Evolutionary conservation across 2,329 filamentous ascomycete genomes (phyloP), one percentile per base, ranked within the genome.

Genomic region (Aspergillus sp.): DNA sequence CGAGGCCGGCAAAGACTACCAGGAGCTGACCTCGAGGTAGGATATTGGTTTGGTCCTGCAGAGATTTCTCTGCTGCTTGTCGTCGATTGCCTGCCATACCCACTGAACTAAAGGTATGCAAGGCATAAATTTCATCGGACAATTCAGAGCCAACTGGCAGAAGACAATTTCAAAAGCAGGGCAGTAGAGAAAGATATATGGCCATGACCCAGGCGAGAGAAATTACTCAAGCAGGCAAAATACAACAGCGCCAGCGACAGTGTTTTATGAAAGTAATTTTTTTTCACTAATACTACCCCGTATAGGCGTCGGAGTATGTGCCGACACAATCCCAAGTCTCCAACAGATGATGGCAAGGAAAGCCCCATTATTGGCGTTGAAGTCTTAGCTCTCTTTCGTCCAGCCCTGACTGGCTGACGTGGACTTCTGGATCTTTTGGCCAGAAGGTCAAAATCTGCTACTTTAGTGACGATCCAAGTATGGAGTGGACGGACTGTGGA

Each of bases 41-140:
- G 17, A 86, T 77, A 58, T 86, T 83, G 8, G 79, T 84, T 66
- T 86, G 83, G 64, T 85, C 81, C 66, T 82, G 78, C 41, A 82
- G 71, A 12, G 74, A 73, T 62, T 72, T 75, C 61, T 82, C 80
- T 45, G 78, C 79, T 24, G 62, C 68, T 57, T 66, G 64, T 61
- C 73, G 72, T 44, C 69, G 70, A 60, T 67, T 68, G 20, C 33
- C 33, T 47, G 51, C 51, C 51, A 54, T 54, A 11, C 11, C 30
- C 24, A 11, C 17, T 15, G n/a, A 12, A 17, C 9, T 9, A 41
- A 41, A 27, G 37, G 12, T 40, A 27, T n/a, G 9, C 9, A 30
- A 3, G 17, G 37, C 17, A 40, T 17, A 39, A 5, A 47, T 19
- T 27, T 42, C 20, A 41, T 51, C 22, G 15, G 34, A 42, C 15